A percentile compares a stretch with the other conserved stretches of the same genome.
phyloP scores from a whole-genome alignment of 441 rosid genomes.

The Bocquillonia castaneifolia region DNA sequence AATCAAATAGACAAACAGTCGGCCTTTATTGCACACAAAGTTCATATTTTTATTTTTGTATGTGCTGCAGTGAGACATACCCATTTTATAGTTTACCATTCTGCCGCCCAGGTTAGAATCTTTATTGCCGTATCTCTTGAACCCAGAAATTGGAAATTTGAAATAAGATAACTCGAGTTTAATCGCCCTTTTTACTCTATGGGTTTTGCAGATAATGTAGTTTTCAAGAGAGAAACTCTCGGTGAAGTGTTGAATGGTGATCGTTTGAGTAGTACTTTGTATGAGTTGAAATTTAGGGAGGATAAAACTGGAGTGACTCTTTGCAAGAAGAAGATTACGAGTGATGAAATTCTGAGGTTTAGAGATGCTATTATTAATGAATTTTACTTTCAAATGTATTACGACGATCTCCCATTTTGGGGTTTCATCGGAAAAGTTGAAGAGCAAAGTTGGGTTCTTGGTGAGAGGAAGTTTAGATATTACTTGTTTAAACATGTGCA shows the following conservation, averaged over 20 bases:
- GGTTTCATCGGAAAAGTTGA: conserved; percentile 83
- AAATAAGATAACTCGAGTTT: conserved; percentile 20
- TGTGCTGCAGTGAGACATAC: conserved; percentile 76
- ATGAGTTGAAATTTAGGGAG: conserved; percentile 50
- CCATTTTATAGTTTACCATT: conserved; percentile 68
- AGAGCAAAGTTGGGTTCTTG: conserved; percentile 31
- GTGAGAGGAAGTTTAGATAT: conserved; percentile 36
- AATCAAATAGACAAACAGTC: no score
- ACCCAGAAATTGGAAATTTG: conserved; percentile 16
- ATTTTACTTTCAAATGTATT: conserved; percentile 82
- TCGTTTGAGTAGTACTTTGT: conserved; percentile 48
- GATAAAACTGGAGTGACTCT: conserved; percentile 34
- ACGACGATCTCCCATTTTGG: conserved; percentile 86
- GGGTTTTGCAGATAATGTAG: conserved; percentile 44
- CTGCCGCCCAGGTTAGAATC: conserved; percentile 76
- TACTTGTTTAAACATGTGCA: conserved; percentile 60
- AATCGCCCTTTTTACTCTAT: conserved; percentile 4
- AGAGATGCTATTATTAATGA: conserved; percentile 55
- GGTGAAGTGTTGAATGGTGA: conserved; percentile 89
- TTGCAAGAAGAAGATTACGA: conserved; percentile 47
- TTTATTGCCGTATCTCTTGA: not conserved
- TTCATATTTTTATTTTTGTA: not conserved
- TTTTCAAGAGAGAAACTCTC: conserved; percentile 49
- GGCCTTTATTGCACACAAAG: not conserved
- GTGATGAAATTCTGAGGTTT: conserved; percentile 44